A percentile compares a stretch with the other conserved stretches of the same genome.
Conservation (phyloP, 1,284 basidiomycete species). For the Mycosarcoma maydis region DNA sequence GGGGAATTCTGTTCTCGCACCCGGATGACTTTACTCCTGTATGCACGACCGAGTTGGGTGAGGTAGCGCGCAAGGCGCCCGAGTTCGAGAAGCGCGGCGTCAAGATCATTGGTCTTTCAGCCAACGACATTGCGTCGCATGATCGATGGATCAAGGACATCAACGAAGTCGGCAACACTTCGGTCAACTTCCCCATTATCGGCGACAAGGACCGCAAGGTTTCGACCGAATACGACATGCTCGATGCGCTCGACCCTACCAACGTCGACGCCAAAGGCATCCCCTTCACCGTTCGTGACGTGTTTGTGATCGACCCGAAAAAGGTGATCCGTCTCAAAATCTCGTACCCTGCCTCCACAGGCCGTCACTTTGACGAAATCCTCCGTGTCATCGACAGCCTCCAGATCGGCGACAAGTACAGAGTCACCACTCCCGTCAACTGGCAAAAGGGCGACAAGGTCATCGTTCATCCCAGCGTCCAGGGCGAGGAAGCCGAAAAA, state of each 20-base stretch:
- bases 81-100: conserved; percentile 89
- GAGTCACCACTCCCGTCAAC: conserved; percentile 79
- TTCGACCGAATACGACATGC: conserved; percentile 80
- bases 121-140: conserved; percentile 85
- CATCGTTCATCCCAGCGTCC: conserved; percentile 90
- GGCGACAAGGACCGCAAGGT: conserved; percentile 85
- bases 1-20: conserved; percentile 76
- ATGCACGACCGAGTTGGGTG: conserved; percentile 89
- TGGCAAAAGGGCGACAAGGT: conserved; percentile 94
- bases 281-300: conserved; percentile 72
- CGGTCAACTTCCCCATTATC: conserved; percentile 93
- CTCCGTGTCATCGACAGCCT: conserved; percentile 85
- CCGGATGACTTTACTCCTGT: conserved; percentile 75
- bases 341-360: conserved; percentile 75
- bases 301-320: conserved; percentile 66
- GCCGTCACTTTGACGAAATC: conserved; percentile 78
- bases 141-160: conserved; percentile 86
- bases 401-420: conserved; percentile 81
- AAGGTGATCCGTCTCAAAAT: conserved; percentile 77
- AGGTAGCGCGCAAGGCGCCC: conserved; percentile 83
- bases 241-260: conserved; percentile 91
- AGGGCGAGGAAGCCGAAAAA: conserved; percentile 85
- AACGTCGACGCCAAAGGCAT: conserved; percentile 90
- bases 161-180: conserved; percentile 78
- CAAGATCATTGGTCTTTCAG: conserved; percentile 80